Conservation (phyloP, 2,329 filamentous ascomycete genomes). For the Tricladium varicosporioides region DNA sequence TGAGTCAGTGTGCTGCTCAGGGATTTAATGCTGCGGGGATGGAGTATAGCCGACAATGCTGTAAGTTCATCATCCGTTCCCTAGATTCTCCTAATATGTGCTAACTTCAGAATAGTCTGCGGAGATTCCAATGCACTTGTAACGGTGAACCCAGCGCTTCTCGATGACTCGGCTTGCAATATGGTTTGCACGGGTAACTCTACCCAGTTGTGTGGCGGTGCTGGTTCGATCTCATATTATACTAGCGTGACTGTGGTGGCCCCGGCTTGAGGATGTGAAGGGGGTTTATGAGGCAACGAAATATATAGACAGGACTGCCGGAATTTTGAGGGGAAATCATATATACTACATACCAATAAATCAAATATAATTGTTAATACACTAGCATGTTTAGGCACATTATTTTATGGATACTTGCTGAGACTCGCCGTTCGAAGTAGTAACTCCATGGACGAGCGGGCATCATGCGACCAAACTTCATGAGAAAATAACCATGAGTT, state of each 20-base stretch:
- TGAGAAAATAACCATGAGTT: no score
- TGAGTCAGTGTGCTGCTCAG: slow-evolving; percentile 49
- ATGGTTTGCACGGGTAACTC: slow-evolving; percentile 17
- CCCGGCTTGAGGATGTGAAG: no score
- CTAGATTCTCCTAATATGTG: neutral
- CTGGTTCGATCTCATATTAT: slow-evolving; percentile 22
- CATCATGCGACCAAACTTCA: no score
- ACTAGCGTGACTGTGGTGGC: neutral
- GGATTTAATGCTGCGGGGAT: slow-evolving; percentile 58
- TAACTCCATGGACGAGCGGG: no score
- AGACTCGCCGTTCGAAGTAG: no score
- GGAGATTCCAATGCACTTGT: slow-evolving; percentile 20
- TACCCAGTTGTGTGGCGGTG: slow-evolving; percentile 18
- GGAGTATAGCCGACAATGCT: slow-evolving; percentile 52
- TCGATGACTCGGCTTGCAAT: slow-evolving; percentile 15
- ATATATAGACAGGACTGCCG: no score
- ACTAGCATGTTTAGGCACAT: no score
- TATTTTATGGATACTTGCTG: no score
- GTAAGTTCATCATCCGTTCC: neutral
- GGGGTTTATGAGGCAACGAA: no score
- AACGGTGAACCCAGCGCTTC: slow-evolving; percentile 29
- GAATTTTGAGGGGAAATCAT: no score
- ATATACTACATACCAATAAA: no score
- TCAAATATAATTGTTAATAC: no score
- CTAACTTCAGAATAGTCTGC: slow-evolving; percentile 12